Evolutionary conservation across 352 stramenopile genomes (phyloP).

Genomic region (Pythium apleroticum): DNA sequence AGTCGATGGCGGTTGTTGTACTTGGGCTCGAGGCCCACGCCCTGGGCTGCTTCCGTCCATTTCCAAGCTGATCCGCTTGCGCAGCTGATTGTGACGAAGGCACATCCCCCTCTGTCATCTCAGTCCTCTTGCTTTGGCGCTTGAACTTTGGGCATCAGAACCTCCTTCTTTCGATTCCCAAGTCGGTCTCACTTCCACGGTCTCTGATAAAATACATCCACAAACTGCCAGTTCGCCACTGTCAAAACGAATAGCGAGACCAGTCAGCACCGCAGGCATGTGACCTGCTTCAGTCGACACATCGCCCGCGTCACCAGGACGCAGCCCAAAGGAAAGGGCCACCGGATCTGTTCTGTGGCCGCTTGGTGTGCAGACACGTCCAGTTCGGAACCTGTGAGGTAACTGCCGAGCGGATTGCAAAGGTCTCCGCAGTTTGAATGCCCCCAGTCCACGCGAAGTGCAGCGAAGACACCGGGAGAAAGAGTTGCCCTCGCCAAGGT

Average conservation of each 20-base stretch:
- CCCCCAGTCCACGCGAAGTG: too few relatives aligned
- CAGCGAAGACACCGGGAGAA: too few relatives aligned
- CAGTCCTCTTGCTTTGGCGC: neutral
- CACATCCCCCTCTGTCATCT: neutral
- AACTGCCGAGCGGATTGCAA: conserved; percentile 2
- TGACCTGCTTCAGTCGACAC: neutral
- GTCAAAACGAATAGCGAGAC: neutral
- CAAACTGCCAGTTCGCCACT: neutral
- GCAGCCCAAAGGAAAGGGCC: neutral
- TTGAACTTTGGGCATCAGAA: neutral
- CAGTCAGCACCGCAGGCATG: neutral
- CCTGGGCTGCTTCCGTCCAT: neutral
- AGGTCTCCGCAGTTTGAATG: neutral
- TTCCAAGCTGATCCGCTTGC: neutral
- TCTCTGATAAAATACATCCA: neutral
- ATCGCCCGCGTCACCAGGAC: neutral
- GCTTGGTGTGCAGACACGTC: neutral
- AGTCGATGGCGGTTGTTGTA: neutral
- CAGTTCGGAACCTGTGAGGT: neutral
- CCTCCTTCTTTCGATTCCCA: neutral
- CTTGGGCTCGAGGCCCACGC: neutral
- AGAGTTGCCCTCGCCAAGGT: neutral
- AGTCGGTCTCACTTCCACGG: neutral
- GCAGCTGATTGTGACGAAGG: neutral
- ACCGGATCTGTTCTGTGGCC: neutral